These are phyloP conservation scores for Naegleria fowleri DNA, from an alignment of 208 protist species.

Conservation along the genomic window DNA sequence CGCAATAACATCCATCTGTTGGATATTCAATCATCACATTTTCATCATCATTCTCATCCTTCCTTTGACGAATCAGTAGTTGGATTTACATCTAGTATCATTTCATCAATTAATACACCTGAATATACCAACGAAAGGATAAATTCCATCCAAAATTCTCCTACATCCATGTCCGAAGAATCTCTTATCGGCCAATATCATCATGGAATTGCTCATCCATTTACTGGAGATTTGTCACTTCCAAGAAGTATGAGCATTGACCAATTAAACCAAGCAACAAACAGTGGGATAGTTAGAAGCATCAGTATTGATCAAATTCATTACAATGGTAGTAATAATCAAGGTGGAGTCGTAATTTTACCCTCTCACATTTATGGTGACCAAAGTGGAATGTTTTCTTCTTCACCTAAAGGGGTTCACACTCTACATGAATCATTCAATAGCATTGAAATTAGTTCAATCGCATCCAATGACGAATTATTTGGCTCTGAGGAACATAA, in stretches of 20 bases:
- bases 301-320: background rate
- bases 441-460: background rate
- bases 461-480: background rate
- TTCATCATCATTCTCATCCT: background rate
- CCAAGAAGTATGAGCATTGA: background rate
- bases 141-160: background rate
- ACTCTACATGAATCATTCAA: background rate
- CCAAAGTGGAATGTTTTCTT: background rate
- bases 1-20: background rate
- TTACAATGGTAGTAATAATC: background rate
- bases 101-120: too few species aligned
- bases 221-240: background rate
- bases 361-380: background rate
- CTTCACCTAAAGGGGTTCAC: background rate
- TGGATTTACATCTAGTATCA: background rate
- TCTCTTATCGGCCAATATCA: background rate
- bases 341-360: background rate
- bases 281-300: background rate
- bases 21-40: background rate
- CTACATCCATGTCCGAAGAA: background rate
- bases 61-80: background rate
- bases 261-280: background rate
- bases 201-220: background rate
- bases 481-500: background rate
- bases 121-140: background rate